phyloP scores from a whole-genome alignment of 768 basidiomycete species.

The Paxillus ammoniavirescens region DNA sequence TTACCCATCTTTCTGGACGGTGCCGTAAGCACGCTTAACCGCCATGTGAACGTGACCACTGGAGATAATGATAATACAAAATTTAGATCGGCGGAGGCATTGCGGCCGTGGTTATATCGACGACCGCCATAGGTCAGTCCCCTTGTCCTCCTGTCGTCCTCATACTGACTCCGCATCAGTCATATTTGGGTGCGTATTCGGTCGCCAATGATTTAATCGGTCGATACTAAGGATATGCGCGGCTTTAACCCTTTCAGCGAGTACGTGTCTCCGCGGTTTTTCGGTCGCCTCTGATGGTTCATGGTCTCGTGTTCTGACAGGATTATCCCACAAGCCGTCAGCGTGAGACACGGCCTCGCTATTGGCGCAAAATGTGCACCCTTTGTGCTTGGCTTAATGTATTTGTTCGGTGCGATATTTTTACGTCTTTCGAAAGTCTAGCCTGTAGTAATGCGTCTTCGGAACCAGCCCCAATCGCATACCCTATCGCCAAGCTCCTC shows the following conservation, averaged over 20 bases:
- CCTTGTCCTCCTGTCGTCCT: background rate
- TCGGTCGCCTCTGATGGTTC: background rate
- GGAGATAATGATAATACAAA: conserved; percentile 2
- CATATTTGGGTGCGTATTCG: conserved; percentile 68
- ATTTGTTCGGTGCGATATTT: conserved; percentile 40
- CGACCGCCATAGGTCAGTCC: conserved; percentile 49
- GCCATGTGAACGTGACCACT: background rate
- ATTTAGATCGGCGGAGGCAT: conserved; percentile 64
- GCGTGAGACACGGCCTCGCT: conserved; percentile 73
- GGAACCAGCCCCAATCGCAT: conserved; percentile 69
- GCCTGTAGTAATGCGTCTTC: background rate
- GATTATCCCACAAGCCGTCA: conserved; percentile 72
- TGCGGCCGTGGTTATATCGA: conserved; percentile 76
- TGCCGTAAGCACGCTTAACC: conserved; percentile 39
- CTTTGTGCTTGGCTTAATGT: conserved; percentile 73
- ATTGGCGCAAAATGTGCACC: conserved; percentile 81
- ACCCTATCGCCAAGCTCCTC: conserved; percentile 66
- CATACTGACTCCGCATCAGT: conserved; percentile 40
- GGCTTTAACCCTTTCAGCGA: conserved; percentile 29
- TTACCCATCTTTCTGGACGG: conserved; percentile 81
- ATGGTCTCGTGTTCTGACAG: conserved; percentile 28
- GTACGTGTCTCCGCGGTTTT: conserved; percentile 24
- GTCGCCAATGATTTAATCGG: background rate
- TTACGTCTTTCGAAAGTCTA: background rate
- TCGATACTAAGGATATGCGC: background rate